Evolutionary conservation across 139 green algal genomes (phyloP).

Genomic region (Picochlorum sp.): DNA sequence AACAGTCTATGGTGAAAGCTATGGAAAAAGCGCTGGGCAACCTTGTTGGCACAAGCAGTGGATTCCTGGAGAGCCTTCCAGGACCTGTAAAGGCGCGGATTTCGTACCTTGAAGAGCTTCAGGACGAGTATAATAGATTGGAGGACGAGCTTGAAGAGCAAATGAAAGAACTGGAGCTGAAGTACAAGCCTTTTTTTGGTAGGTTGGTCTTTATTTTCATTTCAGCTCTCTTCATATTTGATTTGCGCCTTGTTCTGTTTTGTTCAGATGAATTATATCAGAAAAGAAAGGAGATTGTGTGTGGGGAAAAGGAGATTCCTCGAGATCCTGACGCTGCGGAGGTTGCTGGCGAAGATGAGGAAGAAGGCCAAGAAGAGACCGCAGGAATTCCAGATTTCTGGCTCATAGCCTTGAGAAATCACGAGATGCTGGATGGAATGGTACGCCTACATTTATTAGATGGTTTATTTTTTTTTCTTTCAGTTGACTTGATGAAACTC

Average conservation of each 20-base stretch:
- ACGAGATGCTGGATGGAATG: constrained; percentile 28
- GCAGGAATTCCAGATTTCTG: constrained; percentile 85
- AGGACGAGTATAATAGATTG: constrained; percentile 49
- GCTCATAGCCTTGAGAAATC: constrained; percentile 58
- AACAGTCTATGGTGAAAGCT: neutral
- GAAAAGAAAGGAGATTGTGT: constrained; percentile 54
- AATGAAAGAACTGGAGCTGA: constrained; percentile 40
- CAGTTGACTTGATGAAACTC: constrained; percentile 9
- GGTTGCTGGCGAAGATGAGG: neutral
- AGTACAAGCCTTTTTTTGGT: constrained; percentile 54
- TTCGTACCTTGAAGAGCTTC: constrained; percentile 33
- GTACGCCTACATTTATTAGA: neutral
- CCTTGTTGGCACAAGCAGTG: constrained; percentile 38
- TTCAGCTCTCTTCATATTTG: neutral
- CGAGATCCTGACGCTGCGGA: constrained; percentile 21
- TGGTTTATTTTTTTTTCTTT: neutral
- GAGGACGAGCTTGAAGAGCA: constrained; percentile 52
- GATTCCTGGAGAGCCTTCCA: constrained; percentile 37
- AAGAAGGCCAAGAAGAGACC: neutral
- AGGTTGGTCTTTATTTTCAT: too few relatives aligned
- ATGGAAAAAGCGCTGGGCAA: constrained; percentile 22
- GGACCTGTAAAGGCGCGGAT: constrained; percentile 25
- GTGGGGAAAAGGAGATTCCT: constrained; percentile 43
- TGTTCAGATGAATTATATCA: constrained; percentile 72
- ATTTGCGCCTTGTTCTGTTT: neutral